Percentiles rank a stretch among this genome's conserved stretches.
Evolutionary conservation across 2,329 filamentous ascomycete genomes (phyloP).

Genomic region (Fusarium brevicatenulatum): DNA sequence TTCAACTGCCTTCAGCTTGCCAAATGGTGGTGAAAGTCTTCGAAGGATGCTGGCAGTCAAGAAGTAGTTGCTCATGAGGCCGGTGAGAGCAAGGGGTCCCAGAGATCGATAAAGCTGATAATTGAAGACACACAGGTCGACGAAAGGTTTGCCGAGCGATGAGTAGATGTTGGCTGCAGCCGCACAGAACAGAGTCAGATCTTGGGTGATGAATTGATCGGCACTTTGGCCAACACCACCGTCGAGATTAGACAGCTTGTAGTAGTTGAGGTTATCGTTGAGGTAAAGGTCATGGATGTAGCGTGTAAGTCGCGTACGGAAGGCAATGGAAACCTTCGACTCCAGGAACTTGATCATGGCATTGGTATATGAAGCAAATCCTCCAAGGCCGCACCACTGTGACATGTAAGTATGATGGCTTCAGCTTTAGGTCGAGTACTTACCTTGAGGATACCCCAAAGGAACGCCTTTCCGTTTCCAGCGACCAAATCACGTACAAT

Average conservation of each 20-base stretch:
- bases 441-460: slow-evolving; percentile 86
- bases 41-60: slow-evolving; percentile 90
- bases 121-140: slow-evolving; percentile 98
- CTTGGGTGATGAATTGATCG: slow-evolving; percentile 97
- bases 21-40: slow-evolving; percentile 91
- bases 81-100: slow-evolving; percentile 86
- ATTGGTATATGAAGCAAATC: slow-evolving; percentile 95
- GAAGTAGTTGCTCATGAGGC: slow-evolving; percentile 92
- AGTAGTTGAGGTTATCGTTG: slow-evolving; percentile 94
- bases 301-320: slow-evolving; percentile 90
- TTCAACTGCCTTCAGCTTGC: slow-evolving; percentile 95
- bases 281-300: slow-evolving; percentile 98
- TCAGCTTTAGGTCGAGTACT: slow-evolving; percentile 10
- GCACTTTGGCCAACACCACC: slow-evolving; percentile 91
- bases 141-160: slow-evolving; percentile 94
- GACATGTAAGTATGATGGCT: slow-evolving; percentile 1
- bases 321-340: slow-evolving; percentile 97
- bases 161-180: slow-evolving; percentile 94
- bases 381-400: slow-evolving; percentile 91
- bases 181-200: slow-evolving; percentile 93
- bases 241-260: slow-evolving; percentile 92
- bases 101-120: slow-evolving; percentile 95
- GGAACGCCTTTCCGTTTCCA: slow-evolving; percentile 87
- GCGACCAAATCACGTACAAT: slow-evolving; percentile 97
- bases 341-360: slow-evolving; percentile 99